phyloP scores from a whole-genome alignment of 805 yeast genomes.

The Candida michaelii region DNA sequence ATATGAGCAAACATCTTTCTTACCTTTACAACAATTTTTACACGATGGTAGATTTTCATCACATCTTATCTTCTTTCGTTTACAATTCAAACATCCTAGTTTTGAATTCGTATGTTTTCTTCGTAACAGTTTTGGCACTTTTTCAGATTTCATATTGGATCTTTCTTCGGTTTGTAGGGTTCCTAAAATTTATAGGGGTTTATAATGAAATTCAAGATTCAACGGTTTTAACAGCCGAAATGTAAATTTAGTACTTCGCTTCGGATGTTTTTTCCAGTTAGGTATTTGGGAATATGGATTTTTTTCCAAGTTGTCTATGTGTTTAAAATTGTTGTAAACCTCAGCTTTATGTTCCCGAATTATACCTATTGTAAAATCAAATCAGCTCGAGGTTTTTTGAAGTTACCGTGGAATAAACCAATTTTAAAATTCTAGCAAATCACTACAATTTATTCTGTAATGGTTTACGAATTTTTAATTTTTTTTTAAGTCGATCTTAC shows the following conservation, averaged over 20 bases:
- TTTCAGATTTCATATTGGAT: no score
- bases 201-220: no score
- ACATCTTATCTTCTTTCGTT: constrained; percentile 31
- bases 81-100: constrained; percentile 31
- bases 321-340: no score
- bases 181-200: no score
- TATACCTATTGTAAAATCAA: no score
- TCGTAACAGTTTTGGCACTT: constrained; percentile 13
- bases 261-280: no score
- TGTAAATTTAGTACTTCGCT: no score
- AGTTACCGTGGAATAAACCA: not conserved
- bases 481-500: not conserved
- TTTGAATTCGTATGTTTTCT: constrained; percentile 31
- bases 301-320: no score
- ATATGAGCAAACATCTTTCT: constrained; percentile 27
- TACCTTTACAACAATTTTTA: constrained; percentile 26
- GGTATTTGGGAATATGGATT: no score
- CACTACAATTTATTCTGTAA: not conserved
- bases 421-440: constrained; percentile 1
- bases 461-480: constrained; percentile 3
- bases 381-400: not conserved
- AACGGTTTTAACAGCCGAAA: no score
- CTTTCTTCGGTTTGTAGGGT: no score
- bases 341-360: no score
- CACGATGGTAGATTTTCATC: constrained; percentile 30